Conservation (phyloP, 2,329 filamentous ascomycete genomes). For the Cladosporium velox region DNA sequence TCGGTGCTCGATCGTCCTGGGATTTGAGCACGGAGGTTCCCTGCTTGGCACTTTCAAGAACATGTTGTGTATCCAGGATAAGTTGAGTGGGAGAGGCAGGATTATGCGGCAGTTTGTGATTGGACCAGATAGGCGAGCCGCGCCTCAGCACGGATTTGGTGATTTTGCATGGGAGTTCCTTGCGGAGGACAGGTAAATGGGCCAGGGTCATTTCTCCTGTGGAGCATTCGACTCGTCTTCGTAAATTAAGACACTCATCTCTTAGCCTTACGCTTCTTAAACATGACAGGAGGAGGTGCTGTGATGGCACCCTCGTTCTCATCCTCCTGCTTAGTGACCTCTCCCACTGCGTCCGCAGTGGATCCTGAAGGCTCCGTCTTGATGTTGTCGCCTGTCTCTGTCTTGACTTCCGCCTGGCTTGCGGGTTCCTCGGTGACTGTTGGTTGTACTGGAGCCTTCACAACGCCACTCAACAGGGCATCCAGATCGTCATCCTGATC, state of each 20-base stretch:
- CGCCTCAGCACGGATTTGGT: background rate
- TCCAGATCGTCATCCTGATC: conserved; percentile 63
- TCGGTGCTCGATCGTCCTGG: conserved; percentile 34
- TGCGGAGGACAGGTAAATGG: background rate
- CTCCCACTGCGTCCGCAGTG: background rate
- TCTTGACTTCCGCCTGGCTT: conserved; percentile 13
- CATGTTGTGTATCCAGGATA: conserved; percentile 34
- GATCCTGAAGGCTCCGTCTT: background rate
- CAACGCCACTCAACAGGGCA: conserved; percentile 50
- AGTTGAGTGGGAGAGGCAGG: conserved; percentile 12
- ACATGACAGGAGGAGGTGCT: conserved; percentile 60
- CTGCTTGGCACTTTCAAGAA: conserved; percentile 32
- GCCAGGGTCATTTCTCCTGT: background rate
- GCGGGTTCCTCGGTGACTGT: background rate
- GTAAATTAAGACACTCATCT: conserved; percentile 27
- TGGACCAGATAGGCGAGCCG: background rate
- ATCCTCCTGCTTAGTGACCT: conserved; percentile 7
- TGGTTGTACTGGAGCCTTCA: conserved; percentile 28
- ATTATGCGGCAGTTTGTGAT: background rate
- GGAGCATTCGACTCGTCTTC: background rate
- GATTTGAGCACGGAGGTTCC: conserved; percentile 36
- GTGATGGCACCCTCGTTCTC: conserved; percentile 35
- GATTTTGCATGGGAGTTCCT: conserved; percentile 16
- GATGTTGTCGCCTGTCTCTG: conserved; percentile 11
- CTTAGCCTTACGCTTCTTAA: conserved; percentile 72